These are phyloP conservation scores for Beauveria varroae DNA, from an alignment of 2,329 filamentous ascomycete species.

Conservation along the genomic window DNA sequence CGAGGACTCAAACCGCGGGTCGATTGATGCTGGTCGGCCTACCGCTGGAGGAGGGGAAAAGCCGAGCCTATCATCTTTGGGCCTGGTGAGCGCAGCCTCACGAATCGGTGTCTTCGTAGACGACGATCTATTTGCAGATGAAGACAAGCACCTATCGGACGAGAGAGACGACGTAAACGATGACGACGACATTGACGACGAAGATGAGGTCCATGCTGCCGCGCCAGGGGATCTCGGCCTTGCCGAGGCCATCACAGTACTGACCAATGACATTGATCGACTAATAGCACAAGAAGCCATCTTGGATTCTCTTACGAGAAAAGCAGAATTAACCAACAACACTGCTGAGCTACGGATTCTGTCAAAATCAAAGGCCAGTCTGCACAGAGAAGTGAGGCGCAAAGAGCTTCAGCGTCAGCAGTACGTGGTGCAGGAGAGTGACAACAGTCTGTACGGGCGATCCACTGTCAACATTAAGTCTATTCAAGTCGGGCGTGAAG, in stretches of 20 bases:
- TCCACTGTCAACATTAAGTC: conserved; percentile 86
- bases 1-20: conserved; percentile 54
- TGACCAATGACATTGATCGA: conserved; percentile 88
- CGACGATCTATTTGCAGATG: conserved; percentile 87
- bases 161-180: conserved; percentile 68
- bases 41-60: conserved; percentile 44
- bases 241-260: conserved; percentile 80
- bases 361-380: conserved; percentile 85
- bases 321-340: conserved; percentile 96
- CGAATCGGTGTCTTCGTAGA: conserved; percentile 89
- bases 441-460: conserved; percentile 91
- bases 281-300: conserved; percentile 82
- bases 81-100: conserved; percentile 79
- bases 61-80: conserved; percentile 84
- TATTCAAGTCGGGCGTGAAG: conserved; percentile 84
- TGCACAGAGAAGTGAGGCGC: conserved; percentile 83
- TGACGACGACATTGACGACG: conserved; percentile 48
- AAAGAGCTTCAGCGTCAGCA: conserved; percentile 96
- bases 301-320: conserved; percentile 82
- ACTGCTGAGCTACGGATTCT: conserved; percentile 86
- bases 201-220: conserved; percentile 86
- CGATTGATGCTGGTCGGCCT: conserved; percentile 45
- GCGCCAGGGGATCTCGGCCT: conserved; percentile 90
- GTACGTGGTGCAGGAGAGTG: conserved; percentile 94
- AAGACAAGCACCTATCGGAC: conserved; percentile 77